A percentile compares a stretch with the other conserved stretches of the same genome.
Conservation (phyloP, 306 rosid genomes). For the Cyamopsis tetragonoloba region DNA sequence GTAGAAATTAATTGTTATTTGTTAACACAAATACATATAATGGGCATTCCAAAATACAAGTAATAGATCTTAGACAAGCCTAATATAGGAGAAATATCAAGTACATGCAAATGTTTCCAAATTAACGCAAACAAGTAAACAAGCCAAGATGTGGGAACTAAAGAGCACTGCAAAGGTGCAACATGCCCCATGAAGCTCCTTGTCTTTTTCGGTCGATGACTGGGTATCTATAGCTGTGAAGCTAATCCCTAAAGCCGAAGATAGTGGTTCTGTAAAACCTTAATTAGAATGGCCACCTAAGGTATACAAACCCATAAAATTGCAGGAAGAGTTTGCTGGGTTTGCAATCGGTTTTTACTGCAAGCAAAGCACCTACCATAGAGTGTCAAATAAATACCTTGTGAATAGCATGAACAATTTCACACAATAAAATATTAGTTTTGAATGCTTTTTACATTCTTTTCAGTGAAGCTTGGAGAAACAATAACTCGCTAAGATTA, state of each 20-base stretch:
- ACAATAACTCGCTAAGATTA: neutral
- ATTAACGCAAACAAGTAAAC: neutral
- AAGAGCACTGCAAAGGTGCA: neutral
- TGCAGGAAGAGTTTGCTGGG: neutral
- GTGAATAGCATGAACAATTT: slow-evolving; percentile 3
- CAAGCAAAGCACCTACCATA: neutral
- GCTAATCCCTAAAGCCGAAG: neutral
- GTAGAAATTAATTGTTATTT: neutral
- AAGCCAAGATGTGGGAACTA: neutral
- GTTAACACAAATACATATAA: neutral
- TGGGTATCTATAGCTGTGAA: neutral
- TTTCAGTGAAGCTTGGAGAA: slow-evolving; percentile 13
- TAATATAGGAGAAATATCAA: neutral
- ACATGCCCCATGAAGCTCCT: neutral
- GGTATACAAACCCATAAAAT: neutral
- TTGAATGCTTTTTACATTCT: neutral
- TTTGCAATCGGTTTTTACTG: neutral
- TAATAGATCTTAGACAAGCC: neutral
- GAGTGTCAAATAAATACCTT: neutral
- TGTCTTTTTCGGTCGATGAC: neutral
- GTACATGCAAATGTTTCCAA: neutral
- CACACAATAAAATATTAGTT: neutral
- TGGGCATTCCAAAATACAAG: neutral
- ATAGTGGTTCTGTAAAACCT: neutral
- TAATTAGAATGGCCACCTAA: neutral